These are phyloP conservation scores for Metarhizium rileyi DNA, from an alignment of 2,329 filamentous ascomycete species.

Conservation along the genomic window DNA sequence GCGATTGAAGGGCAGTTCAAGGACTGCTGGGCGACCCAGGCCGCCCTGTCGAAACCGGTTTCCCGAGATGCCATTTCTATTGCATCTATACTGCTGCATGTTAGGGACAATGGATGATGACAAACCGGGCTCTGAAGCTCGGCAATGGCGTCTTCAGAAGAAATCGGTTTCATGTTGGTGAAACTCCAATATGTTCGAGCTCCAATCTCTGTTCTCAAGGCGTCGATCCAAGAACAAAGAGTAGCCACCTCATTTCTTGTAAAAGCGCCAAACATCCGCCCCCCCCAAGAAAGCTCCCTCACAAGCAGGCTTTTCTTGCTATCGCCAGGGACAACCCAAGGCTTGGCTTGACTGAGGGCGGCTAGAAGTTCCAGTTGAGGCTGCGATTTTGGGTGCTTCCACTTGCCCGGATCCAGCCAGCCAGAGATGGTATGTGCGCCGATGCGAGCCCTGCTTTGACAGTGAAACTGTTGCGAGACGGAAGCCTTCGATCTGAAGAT, in stretches of 20 bases:
- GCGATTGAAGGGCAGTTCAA: not conserved
- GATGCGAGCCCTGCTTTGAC: conserved; percentile 5
- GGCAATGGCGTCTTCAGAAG: not conserved
- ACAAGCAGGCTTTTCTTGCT: conserved; percentile 30
- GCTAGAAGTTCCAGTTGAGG: conserved; percentile 7
- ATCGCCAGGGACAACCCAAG: conserved; percentile 31
- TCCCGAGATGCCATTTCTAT: not conserved
- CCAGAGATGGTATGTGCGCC: conserved; percentile 2
- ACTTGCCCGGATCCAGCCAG: conserved; percentile 3
- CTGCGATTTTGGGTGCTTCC: not conserved
- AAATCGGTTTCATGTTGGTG: not conserved
- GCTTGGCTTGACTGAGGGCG: conserved; percentile 4
- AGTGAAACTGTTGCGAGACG: conserved; percentile 5
- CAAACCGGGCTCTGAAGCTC: not conserved
- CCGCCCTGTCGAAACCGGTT: not conserved
- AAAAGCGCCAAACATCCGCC: conserved; percentile 40
- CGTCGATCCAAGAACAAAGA: conserved; percentile 9
- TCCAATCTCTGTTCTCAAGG: not conserved
- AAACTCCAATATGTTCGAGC: not conserved
- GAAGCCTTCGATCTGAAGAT: conserved; percentile 4
- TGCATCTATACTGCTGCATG: no score
- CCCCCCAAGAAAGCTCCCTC: conserved; percentile 33
- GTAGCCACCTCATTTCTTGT: conserved; percentile 26
- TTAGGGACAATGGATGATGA: not conserved
- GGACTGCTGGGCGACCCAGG: not conserved